phyloP scores from a whole-genome alignment of 2,329 filamentous ascomycete species.

The Aspergillus ibericus region DNA sequence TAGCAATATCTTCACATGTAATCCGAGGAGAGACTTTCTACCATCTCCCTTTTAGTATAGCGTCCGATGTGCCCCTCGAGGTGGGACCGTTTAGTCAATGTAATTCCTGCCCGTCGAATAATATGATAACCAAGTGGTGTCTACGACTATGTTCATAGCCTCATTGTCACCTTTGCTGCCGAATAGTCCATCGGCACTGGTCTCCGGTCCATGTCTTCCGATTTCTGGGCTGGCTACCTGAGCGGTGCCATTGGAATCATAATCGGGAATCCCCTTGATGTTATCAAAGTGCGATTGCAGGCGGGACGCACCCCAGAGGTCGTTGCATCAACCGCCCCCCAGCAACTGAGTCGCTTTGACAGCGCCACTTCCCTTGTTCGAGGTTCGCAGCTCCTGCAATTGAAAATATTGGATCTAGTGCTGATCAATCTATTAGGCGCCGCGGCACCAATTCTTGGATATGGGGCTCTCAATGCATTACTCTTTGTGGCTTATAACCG shows the following conservation, averaged over 20 bases:
- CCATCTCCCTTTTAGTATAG: conserved; percentile 2
- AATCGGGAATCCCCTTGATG: conserved; percentile 81
- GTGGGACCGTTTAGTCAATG: conserved; percentile 6
- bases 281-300: conserved; percentile 80
- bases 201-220: conserved; percentile 65
- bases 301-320: conserved; percentile 48
- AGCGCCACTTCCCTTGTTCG: conserved; percentile 38
- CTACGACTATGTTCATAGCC: not conserved
- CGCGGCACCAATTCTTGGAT: conserved; percentile 82
- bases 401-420: not conserved
- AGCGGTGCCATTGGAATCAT: conserved; percentile 83
- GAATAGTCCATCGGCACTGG: not conserved
- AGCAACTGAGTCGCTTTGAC: conserved; percentile 35
- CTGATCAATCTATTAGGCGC: conserved; percentile 56
- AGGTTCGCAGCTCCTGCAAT: conserved; percentile 28
- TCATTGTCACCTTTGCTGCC: not conserved
- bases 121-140: not conserved
- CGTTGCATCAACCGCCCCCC: conserved; percentile 22
- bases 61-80: not conserved
- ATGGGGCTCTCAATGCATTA: conserved; percentile 86
- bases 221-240: conserved; percentile 92
- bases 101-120: not conserved
- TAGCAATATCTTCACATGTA: not conserved
- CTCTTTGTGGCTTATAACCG: conserved; percentile 91
- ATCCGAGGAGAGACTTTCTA: not conserved